phyloP scores from a whole-genome alignment of 2,329 filamentous ascomycete species.

The Xylariaceae sp. region DNA sequence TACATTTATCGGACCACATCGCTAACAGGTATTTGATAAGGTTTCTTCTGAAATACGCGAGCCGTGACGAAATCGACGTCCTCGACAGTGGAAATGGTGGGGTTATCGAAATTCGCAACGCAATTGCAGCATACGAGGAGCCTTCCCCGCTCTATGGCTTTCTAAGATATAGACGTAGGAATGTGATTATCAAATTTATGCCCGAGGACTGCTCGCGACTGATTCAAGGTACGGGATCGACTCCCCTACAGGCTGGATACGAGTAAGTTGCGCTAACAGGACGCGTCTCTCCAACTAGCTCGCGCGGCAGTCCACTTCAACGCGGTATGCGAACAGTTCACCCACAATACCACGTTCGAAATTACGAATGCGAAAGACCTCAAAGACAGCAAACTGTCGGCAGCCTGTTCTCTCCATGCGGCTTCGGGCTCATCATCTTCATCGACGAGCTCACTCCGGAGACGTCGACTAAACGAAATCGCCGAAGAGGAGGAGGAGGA shows the following conservation, averaged over 20 bases:
- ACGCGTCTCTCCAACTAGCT: conserved; percentile 45
- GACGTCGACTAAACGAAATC: conserved; percentile 80
- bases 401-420: conserved; percentile 83
- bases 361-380: conserved; percentile 72
- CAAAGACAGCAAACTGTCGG: conserved; percentile 80
- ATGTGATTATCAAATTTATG: conserved; percentile 87
- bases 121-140: conserved; percentile 74
- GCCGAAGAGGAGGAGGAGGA: conserved; percentile 87
- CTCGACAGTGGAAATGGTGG: conserved; percentile 73
- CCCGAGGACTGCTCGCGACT: conserved; percentile 87
- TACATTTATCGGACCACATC: conserved; percentile 14
- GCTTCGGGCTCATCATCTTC: conserved; percentile 82
- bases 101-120: conserved; percentile 74
- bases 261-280: conserved; percentile 20
- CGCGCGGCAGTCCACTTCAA: conserved; percentile 72
- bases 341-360: conserved; percentile 78
- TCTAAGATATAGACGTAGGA: conserved; percentile 80
- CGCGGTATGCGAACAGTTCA: conserved; percentile 64
- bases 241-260: too few relatives aligned
- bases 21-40: conserved; percentile 41
- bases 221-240: conserved; percentile 87
- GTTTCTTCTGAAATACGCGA: conserved; percentile 90
- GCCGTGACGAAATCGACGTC: conserved; percentile 81
- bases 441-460: conserved; percentile 71
- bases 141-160: conserved; percentile 88